phyloP scores from a whole-genome alignment of 2,329 filamentous ascomycete species.

The Aurifilum marmelostoma region DNA sequence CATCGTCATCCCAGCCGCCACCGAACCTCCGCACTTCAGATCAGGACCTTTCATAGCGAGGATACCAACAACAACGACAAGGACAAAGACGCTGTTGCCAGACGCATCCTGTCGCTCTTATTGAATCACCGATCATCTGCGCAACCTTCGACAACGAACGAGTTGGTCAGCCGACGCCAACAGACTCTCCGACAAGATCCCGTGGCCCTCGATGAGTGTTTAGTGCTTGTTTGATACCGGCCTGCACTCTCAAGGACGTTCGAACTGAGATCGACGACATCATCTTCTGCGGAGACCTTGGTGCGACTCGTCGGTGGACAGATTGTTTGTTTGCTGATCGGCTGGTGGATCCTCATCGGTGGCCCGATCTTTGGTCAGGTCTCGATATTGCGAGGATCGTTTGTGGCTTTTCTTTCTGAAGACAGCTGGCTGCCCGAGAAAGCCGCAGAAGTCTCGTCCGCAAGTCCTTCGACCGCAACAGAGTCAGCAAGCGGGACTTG shows the following conservation, averaged over 20 bases:
- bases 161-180: constrained; percentile 12
- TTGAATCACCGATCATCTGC: neutral
- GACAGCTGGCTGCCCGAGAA: constrained; percentile 29
- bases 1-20: neutral
- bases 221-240: constrained; percentile 21
- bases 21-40: neutral
- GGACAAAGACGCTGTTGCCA: neutral
- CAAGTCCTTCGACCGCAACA: neutral
- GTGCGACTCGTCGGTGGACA: constrained; percentile 21
- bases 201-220: constrained; percentile 22
- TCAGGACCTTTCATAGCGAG: constrained; percentile 2
- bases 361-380: constrained; percentile 2
- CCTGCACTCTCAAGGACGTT: neutral
- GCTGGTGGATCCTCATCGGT: neutral
- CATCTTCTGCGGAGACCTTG: constrained; percentile 14
- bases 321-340: constrained; percentile 20
- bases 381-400: constrained; percentile 17
- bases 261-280: constrained; percentile 11
- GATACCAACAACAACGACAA: neutral
- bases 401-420: constrained; percentile 28
- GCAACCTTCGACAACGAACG: constrained; percentile 8
- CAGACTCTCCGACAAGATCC: constrained; percentile 7
- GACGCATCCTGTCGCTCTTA: neutral
- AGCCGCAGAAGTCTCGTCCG: neutral
- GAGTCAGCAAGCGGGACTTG: constrained; percentile 2